Conservation (phyloP, 257 asterid genomes). For the Verbena officinalis region DNA sequence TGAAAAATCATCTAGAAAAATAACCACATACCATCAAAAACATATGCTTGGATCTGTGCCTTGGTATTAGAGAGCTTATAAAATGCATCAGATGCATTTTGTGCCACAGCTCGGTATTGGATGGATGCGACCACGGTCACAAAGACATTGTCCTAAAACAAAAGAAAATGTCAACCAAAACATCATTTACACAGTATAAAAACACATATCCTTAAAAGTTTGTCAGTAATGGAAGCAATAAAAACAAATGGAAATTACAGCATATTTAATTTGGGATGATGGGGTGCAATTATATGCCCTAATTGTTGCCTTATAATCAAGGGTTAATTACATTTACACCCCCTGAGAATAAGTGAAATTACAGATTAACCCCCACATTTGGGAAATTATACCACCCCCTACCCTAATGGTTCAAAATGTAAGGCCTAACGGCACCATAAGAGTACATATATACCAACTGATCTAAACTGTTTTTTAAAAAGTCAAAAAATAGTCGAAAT, state of each 20-base stretch:
- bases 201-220: not conserved
- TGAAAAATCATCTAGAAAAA: not conserved
- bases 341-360: not conserved
- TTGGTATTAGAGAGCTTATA: conserved; percentile 44
- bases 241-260: no score
- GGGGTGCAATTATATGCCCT: no score
- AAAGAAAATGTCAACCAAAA: not conserved
- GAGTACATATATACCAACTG: no score
- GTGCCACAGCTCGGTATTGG: conserved; percentile 38
- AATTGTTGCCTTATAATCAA: no score
- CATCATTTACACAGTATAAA: not conserved
- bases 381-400: no score
- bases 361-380: no score
- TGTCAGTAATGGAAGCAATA: no score
- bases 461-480: no score
- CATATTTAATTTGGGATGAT: no score
- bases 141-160: conserved; percentile 44
- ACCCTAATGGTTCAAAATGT: no score
- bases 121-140: conserved; percentile 45
- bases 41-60: conserved; percentile 48
- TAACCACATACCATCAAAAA: conserved; percentile 35
- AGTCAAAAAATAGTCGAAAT: no score
- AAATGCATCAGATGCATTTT: conserved; percentile 43
- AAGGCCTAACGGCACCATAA: no score
- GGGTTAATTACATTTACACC: not conserved